Evolutionary conservation across 352 stramenopile genomes (phyloP).

Genomic region (Globisporangium lucens): DNA sequence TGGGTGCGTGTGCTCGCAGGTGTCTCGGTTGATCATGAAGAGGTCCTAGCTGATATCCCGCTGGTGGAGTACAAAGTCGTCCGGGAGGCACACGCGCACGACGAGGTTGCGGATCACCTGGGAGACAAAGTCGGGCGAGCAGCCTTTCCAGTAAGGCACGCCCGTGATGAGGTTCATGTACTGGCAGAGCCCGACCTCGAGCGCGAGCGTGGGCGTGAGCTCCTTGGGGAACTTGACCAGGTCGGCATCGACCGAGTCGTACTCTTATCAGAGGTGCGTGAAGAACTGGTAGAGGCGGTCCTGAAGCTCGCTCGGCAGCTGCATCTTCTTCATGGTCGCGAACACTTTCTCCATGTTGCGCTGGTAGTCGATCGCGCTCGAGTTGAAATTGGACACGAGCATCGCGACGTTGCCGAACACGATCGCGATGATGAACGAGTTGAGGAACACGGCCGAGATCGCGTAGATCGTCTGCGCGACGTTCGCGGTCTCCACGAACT

Average conservation of each 20-base stretch:
- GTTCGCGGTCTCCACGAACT: neutral
- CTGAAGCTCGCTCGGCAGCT: slow-evolving; percentile 26
- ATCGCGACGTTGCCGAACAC: slow-evolving; percentile 24
- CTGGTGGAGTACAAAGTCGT: slow-evolving; percentile 42
- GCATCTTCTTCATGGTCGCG: slow-evolving; percentile 19
- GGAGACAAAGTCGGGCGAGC: slow-evolving; percentile 36
- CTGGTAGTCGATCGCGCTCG: slow-evolving; percentile 15
- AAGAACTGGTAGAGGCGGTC: slow-evolving; percentile 39
- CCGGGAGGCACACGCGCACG: slow-evolving; percentile 38
- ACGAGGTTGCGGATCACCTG: slow-evolving; percentile 33
- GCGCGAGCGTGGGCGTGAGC: slow-evolving; percentile 34
- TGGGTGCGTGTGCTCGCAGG: slow-evolving; percentile 22
- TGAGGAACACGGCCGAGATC: neutral
- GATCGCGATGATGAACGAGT: slow-evolving; percentile 8
- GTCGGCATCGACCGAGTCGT: slow-evolving; percentile 37
- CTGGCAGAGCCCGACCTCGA: slow-evolving; percentile 38
- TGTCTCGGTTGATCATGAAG: slow-evolving; percentile 41
- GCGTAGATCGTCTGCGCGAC: slow-evolving; percentile 6
- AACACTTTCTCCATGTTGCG: slow-evolving; percentile 26
- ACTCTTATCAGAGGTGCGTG: slow-evolving; percentile 40
- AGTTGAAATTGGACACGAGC: slow-evolving; percentile 19
- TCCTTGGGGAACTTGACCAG: slow-evolving; percentile 33
- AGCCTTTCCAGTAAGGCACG: slow-evolving; percentile 37
- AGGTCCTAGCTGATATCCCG: slow-evolving; percentile 32
- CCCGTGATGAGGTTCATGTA: slow-evolving; percentile 34